A percentile compares a stretch with the other conserved stretches of the same genome.
phyloP scores from a whole-genome alignment of 345 rosid species.

The Salix purpurea region DNA sequence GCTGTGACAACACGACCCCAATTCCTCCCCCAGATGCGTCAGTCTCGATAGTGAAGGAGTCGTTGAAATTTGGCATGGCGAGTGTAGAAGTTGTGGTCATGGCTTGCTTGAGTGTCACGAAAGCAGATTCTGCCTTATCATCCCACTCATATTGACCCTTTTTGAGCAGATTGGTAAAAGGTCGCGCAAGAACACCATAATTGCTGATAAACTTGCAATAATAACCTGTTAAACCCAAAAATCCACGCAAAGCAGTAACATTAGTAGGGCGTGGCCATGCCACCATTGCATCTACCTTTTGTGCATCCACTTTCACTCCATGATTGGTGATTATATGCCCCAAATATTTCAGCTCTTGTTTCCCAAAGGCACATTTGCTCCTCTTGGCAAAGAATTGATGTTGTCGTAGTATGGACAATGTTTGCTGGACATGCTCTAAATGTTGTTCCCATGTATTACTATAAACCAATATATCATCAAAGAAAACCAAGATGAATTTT shows the following conservation, averaged over 20 bases:
- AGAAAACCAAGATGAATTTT: not conserved
- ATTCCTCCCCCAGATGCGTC: not conserved
- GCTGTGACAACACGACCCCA: not conserved
- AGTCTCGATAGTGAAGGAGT: not conserved
- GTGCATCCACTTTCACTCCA: too few relatives aligned
- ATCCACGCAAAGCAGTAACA: too few relatives aligned
- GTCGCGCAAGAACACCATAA: too few relatives aligned
- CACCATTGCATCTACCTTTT: too few relatives aligned
- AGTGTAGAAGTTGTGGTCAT: not conserved
- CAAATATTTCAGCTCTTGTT: too few relatives aligned
- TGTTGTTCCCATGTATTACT: not conserved
- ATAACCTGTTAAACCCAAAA: too few relatives aligned
- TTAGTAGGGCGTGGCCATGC: too few relatives aligned
- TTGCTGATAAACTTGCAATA: not conserved
- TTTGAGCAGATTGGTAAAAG: too few relatives aligned
- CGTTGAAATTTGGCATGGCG: not conserved
- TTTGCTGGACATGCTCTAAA: not conserved
- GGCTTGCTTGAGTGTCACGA: not conserved
- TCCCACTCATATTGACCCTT: too few relatives aligned
- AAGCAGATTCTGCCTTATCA: not conserved
- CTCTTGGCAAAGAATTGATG: too few relatives aligned
- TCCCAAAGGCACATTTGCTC: too few relatives aligned
- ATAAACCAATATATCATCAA: not conserved
- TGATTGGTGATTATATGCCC: too few relatives aligned
- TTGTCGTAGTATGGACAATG: accelerated